Evolutionary conservation across 2,329 filamentous ascomycete genomes (phyloP), one percentile per base, ranked within the genome.

Genomic region (Juglanconis oblonga): DNA sequence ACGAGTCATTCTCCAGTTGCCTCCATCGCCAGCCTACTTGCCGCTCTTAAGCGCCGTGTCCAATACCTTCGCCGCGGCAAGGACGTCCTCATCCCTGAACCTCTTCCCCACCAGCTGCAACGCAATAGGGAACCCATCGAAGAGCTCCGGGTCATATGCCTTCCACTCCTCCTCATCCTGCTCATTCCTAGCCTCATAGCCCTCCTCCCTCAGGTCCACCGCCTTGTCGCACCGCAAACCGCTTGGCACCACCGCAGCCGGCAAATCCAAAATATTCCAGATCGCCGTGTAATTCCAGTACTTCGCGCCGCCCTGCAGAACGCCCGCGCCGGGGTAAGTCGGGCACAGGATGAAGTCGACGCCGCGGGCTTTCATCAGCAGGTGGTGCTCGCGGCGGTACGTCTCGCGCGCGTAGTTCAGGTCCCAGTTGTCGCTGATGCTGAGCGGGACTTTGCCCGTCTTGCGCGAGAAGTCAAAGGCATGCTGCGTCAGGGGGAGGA

Each of bases 201-300:
- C 55, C 17, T 52, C 56, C 3, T 64, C 62, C 32, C 17, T 57
- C 44, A 33, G 55, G 52, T 62, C 61, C 38, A 61, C 33, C 1
- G 5, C 13, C 8, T 44, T 52, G n/a, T 62, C 58, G 29, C 57
- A 57, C 4, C 11, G 33, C n/a, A 62, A 7, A 9, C 61, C 61
- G 14, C 64, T 67, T 36, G 66, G 67, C 11, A 68, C 47, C 8
- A 67, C 58, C 14, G 49, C 54, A 40, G 59, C 54, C 14, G 67
- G 66, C 29, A 64, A 49, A 35, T 68, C 65, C 5, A 68, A 45
- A 9, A 67, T 61, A 38, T 67, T 67, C 60, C 64, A 68, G 55
- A 68, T 65, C 11, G 63, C 60, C 3, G 65, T 68, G 32, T 68
- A 68, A 3, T 57, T 58, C 50, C 63, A 59, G 32, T 64, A 66